phyloP scores from a whole-genome alignment of 192 early-diverging fungal genomes.

The Coemansia guatemalensis region DNA sequence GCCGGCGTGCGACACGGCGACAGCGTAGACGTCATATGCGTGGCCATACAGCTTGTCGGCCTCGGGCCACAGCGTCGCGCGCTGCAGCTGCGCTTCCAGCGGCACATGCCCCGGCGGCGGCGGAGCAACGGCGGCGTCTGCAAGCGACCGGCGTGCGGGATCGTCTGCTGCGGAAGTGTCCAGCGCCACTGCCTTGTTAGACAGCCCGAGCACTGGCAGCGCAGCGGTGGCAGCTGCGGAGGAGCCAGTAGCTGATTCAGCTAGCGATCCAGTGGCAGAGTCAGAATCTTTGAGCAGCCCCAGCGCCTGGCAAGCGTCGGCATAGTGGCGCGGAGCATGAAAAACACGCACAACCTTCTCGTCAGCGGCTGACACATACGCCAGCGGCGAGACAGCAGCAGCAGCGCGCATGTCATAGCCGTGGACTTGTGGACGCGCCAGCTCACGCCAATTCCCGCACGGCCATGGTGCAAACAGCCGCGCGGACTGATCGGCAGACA shows the following conservation, averaged over 20 bases:
- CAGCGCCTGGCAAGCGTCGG: constrained; percentile 56
- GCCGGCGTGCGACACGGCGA: constrained; percentile 72
- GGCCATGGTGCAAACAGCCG: constrained; percentile 79
- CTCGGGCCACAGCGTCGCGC: constrained; percentile 96
- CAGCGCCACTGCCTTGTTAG: constrained; percentile 85
- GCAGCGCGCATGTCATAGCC: constrained; percentile 92
- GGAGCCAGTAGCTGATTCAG: constrained; percentile 61
- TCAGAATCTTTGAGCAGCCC: not conserved
- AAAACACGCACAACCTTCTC: constrained; percentile 94
- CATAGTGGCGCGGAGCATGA: constrained; percentile 79
- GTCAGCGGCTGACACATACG: constrained; percentile 87
- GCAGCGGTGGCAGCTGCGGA: constrained; percentile 41
- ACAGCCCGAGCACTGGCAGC: constrained; percentile 88
- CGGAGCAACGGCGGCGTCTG: constrained; percentile 53
- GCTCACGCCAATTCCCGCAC: constrained; percentile 77
- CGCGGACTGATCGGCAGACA: constrained; percentile 86
- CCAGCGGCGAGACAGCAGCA: constrained; percentile 69
- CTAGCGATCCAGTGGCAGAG: not conserved
- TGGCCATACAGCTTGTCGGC: constrained; percentile 97
- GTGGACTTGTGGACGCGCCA: constrained; percentile 93
- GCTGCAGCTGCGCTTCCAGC: constrained; percentile 85
- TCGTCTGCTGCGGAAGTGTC: constrained; percentile 37
- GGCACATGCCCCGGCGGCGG: constrained; percentile 61
- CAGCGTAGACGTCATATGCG: constrained; percentile 83
- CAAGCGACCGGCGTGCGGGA: constrained; percentile 60